Conservation (phyloP, 2,329 filamentous ascomycete species). For the Scedosporium boydii region DNA sequence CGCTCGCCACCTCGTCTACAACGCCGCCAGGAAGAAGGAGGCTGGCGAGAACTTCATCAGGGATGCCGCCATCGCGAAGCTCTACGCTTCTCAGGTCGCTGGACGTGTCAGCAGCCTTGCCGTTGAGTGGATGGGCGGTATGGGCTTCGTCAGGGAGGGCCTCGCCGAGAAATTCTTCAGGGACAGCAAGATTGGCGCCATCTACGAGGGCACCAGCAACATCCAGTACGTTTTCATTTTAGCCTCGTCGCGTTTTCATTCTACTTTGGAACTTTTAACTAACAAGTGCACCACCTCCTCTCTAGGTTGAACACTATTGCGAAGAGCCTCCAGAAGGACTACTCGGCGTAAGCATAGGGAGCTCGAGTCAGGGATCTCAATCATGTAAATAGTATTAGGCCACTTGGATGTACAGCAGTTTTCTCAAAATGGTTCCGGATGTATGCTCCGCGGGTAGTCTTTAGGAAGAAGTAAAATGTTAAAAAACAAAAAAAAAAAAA, state of each 20-base stretch:
- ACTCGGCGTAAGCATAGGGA: constrained; percentile 29
- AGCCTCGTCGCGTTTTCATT: not conserved
- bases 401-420: not conserved
- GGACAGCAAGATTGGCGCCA: constrained; percentile 97
- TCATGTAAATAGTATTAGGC: not conserved
- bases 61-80: constrained; percentile 97
- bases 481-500: not conserved
- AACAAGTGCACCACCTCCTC: not conserved
- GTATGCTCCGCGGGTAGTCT: not conserved
- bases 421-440: not conserved
- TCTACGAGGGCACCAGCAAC: constrained; percentile 87
- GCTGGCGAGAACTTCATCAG: constrained; percentile 89
- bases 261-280: not conserved
- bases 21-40: constrained; percentile 96
- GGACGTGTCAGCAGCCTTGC: constrained; percentile 76
- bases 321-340: constrained; percentile 53
- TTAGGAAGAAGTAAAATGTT: not conserved
- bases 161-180: constrained; percentile 97
- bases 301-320: constrained; percentile 52
- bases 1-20: constrained; percentile 87
- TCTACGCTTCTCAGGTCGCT: constrained; percentile 88
- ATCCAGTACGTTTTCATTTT: constrained; percentile 44
- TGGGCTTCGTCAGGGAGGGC: constrained; percentile 96
- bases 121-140: constrained; percentile 98
- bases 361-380: not conserved